Conservation (phyloP, 768 basidiomycete genomes). For the Kwoniella bestiolae region DNA sequence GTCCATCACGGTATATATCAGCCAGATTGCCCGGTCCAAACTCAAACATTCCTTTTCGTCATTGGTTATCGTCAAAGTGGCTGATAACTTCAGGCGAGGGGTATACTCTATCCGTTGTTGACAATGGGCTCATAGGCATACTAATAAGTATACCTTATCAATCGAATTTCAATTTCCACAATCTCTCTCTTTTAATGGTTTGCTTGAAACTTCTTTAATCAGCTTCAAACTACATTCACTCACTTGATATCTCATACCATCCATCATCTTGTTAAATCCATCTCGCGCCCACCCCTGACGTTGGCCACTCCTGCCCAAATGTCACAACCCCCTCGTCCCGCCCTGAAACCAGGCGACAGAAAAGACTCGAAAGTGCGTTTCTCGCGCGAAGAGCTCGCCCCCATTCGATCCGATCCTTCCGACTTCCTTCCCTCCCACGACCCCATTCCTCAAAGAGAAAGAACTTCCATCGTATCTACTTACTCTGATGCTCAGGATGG, state of each 20-base stretch:
- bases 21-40: constrained; percentile 2
- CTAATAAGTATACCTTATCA: too few species aligned
- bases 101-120: too few species aligned
- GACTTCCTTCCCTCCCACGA: constrained; percentile 31
- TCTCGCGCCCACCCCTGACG: background rate
- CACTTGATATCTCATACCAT: background rate
- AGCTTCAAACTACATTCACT: background rate
- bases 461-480: constrained; percentile 16
- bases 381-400: constrained; percentile 36
- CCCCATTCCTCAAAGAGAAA: constrained; percentile 11
- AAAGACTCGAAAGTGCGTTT: constrained; percentile 38
- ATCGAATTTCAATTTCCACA: too few species aligned
- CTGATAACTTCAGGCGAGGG: background rate
- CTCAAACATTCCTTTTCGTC: constrained; percentile 3
- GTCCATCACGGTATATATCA: background rate
- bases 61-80: constrained; percentile 1
- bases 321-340: constrained; percentile 32
- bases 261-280: background rate
- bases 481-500: constrained; percentile 4
- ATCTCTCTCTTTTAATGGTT: too few species aligned
- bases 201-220: too few species aligned
- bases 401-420: constrained; percentile 33
- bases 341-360: constrained; percentile 31
- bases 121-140: too few species aligned
- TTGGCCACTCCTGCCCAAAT: background rate